Conservation (phyloP, 257 asterid genomes). For the Solanum chiquidenum region DNA sequence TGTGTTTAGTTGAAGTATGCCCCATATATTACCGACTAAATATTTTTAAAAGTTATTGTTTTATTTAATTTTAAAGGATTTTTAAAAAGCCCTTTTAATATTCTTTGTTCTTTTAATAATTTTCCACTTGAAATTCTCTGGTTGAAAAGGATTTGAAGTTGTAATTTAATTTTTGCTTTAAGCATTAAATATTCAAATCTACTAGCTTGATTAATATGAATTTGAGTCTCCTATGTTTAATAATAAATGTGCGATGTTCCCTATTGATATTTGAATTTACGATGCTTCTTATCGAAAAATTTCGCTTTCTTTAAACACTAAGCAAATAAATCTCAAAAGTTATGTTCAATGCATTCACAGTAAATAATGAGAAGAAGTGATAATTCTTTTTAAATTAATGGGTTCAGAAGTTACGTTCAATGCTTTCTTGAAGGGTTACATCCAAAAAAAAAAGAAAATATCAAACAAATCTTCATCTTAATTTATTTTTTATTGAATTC, state of each 20-base stretch:
- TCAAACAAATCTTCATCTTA: background rate
- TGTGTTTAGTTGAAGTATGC: too few species aligned
- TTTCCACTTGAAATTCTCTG: background rate
- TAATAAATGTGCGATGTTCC: too few species aligned
- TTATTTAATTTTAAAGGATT: background rate
- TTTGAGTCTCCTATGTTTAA: background rate
- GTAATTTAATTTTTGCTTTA: too few species aligned
- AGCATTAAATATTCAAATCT: background rate
- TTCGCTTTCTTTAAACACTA: background rate
- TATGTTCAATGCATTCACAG: background rate
- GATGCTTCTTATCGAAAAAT: background rate
- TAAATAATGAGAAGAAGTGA: background rate
- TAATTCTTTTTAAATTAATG: background rate
- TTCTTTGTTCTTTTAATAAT: background rate
- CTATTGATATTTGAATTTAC: background rate
- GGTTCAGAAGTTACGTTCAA: background rate
- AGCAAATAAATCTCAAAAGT: too few species aligned
- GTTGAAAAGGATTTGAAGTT: too few species aligned
- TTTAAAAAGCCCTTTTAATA: too few species aligned
- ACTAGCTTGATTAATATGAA: background rate
- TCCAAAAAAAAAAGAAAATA: background rate
- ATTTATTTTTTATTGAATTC: background rate
- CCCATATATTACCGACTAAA: too few species aligned
- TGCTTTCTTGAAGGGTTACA: background rate
- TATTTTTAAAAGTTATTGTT: too few species aligned